Base-by-base conservation (phyloP, 2,329 filamentous ascomycete species). In the Daldinia eschscholtzii region DNA sequence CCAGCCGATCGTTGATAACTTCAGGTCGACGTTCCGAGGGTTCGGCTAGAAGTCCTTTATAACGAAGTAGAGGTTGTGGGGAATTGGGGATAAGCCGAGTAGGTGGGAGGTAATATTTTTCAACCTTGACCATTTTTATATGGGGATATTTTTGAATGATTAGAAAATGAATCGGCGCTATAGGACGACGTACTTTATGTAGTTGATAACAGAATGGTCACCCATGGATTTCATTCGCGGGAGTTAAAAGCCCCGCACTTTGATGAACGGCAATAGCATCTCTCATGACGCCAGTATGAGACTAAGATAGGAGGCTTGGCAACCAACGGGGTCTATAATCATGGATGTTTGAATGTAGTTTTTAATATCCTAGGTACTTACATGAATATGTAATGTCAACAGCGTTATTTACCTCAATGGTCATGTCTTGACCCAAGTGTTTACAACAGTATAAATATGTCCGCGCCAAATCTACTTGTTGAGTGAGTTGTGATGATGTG, bases 21-120 rank as follows among this genome's bases (percentile, higher is more conserved):
- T 28, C 44, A 15, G 44, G 44, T 48, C 12, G 44, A 28, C 23
- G 23, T n/a, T 48, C 23, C 1, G 44, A 48, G 20, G 44, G 12
- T 10, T 28, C 12, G 12, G 26, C 44, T 26, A 48, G 23, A 13
- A 48, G 44, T 48, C 44, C 44, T 26, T 48, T 48, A 15, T 28
- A 48, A 48, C 28, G 23, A 26, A 48, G 44, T 6, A 48, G 12
- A 48, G 44, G 44, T 12, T 28, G 23, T 48, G 44, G 44, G 6
- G 44, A 48, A n/a, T 48, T 48, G 6, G 44, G 44, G 23, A 48
- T 48, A 26, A 48, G 44, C 5, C 12, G 44, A 48, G 44, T 48
- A 48, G 44, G 44, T 6, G 44, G 44, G 26, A 48, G 44, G 15
- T 48, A 28, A 13, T 48, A 48, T 28, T 48, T 48, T 23, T 28